Base-by-base conservation (phyloP, 306 rosid genomes). In the Acacia crassicarpa region DNA sequence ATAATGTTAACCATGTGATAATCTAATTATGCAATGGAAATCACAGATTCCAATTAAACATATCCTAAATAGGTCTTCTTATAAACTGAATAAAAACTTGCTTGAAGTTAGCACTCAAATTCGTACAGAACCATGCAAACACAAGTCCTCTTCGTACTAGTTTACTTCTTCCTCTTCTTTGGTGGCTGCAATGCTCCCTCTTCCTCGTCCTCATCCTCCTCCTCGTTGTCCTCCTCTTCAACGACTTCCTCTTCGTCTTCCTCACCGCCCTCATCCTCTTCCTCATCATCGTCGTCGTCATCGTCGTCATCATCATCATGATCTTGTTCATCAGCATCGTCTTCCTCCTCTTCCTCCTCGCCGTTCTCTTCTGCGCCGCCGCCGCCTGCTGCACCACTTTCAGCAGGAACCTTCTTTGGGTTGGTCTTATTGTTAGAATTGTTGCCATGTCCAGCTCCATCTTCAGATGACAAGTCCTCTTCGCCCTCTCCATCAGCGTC, bases 171-270 rank as follows among this genome's bases (percentile, higher is more conserved):
- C 89, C 98, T 93, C 80, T 93, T 93, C 92, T 93, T 93, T 22
- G 98, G 98, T 58, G 98, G 98, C 92, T 93, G 98, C 87, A 93
- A 90, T 3, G 97, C 92, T 87, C 91, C 98, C 87, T 93, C 98
- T 0, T 93, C 98, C 16, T 91, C 97, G 0, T 93, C 97, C 0
- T 85, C 97, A 0, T 92, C 94, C 0, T 92, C 94, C 0, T 90
- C 88, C 0, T 90, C 87, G 2, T 90, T 83, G 16, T 85, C 92
- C 0, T 89, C 93, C 0, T 83, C 95, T 0, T 46, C 92, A 4
- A 56, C 95, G 3, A 35, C 92, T 4, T 88, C 97, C 0, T 90
- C 97, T 0, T 88, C 96, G 0, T 86, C 96, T 3, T 81, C 94
- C 46, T 61, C 94, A 0, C 49, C 94, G 0, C 33, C 95, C 0